Evolutionary conservation across 2,329 filamentous ascomycete species (phyloP).

Genomic region (Hortaea sp.): DNA sequence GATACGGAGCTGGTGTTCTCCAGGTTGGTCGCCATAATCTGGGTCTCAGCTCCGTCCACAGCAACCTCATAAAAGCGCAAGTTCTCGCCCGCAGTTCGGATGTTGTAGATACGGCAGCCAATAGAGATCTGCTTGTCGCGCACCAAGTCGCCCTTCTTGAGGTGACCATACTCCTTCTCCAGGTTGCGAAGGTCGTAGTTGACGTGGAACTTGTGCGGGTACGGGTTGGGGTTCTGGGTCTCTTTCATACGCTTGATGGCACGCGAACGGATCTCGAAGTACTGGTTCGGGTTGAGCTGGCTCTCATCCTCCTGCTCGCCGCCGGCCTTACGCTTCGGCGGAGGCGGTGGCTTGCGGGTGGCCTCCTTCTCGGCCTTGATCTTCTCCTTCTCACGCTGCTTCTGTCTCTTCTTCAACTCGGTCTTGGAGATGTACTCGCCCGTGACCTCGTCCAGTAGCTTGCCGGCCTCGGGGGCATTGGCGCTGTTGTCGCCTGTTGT

Average conservation of each 20-base stretch:
- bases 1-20: conserved; percentile 57
- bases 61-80: conserved; percentile 86
- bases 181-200: conserved; percentile 76
- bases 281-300: conserved; percentile 74
- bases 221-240: conserved; percentile 67
- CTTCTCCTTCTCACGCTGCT: conserved; percentile 76
- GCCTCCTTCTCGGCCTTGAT: conserved; percentile 84
- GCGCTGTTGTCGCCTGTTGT: conserved; percentile 23
- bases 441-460: conserved; percentile 81
- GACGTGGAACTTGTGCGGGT: conserved; percentile 89
- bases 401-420: conserved; percentile 82
- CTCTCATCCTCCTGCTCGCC: conserved; percentile 55
- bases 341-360: conserved; percentile 46
- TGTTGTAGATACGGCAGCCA: conserved; percentile 81
- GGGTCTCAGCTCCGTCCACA: conserved; percentile 65
- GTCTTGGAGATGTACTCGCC: conserved; percentile 62
- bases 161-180: conserved; percentile 61
- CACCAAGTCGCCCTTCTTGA: conserved; percentile 80
- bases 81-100: conserved; percentile 71
- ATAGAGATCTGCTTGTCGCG: conserved; percentile 67
- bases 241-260: conserved; percentile 66
- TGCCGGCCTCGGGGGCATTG: conserved; percentile 37
- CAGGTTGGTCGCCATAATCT: conserved; percentile 86
- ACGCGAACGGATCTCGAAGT: conserved; percentile 91
- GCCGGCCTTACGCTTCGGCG: conserved; percentile 51